Evolutionary conservation across 495 filamentous ascomycete genomes (phyloP).

Genomic region (Podospora didyma): DNA sequence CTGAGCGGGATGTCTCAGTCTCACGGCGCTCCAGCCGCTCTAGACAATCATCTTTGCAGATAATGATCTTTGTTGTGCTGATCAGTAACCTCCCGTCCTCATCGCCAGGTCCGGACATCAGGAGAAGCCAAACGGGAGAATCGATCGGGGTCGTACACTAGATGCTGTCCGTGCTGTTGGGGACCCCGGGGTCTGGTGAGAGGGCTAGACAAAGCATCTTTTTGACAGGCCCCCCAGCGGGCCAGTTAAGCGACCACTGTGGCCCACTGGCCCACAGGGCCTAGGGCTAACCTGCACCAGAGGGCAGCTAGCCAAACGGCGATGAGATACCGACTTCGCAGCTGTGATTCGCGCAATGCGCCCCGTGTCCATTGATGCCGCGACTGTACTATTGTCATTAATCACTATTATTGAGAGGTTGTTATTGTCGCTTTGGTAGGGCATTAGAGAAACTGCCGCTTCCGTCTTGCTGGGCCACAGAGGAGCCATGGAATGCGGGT

Average conservation of each 20-base stretch:
- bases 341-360: slow-evolving; percentile 19
- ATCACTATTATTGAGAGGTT: slow-evolving; percentile 9
- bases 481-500: too few species aligned
- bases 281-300: not conserved
- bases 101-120: not conserved
- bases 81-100: not conserved
- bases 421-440: not conserved
- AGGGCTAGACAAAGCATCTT: not conserved
- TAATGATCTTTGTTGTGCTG: not conserved
- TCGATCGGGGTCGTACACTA: not conserved
- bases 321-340: slow-evolving; percentile 12
- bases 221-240: not conserved
- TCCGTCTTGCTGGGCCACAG: not conserved
- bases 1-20: not conserved
- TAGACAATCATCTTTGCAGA: not conserved
- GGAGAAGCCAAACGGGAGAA: not conserved
- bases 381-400: slow-evolving; percentile 11
- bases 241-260: slow-evolving; percentile 8
- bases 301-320: slow-evolving; percentile 16
- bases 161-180: not conserved
- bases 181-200: not conserved
- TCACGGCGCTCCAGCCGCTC: not conserved
- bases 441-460: not conserved
- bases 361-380: slow-evolving; percentile 4
- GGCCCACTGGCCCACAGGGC: not conserved